phyloP scores from a whole-genome alignment of 2,329 filamentous ascomycete species.

The Pyrenochaeta sp. region DNA sequence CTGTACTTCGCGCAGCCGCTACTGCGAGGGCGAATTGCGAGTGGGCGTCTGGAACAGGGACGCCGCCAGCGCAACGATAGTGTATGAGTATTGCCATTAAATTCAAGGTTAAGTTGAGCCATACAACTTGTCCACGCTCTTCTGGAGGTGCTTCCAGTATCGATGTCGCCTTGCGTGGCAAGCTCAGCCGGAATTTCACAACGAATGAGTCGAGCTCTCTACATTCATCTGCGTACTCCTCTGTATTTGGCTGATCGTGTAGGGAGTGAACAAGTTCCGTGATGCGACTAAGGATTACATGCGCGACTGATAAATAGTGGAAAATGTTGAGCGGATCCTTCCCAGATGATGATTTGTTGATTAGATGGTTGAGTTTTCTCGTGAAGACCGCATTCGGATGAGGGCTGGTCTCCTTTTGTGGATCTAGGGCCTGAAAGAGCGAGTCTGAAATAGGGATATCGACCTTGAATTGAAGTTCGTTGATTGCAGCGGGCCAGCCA shows the following conservation, averaged over 20 bases:
- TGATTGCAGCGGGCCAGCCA: conserved; percentile 38
- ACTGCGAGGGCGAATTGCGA: conserved; percentile 26
- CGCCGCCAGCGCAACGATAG: conserved; percentile 17
- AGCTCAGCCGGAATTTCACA: conserved; percentile 35
- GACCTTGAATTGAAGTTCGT: conserved; percentile 42
- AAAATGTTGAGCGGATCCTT: conserved; percentile 27
- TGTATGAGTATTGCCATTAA: conserved; percentile 35
- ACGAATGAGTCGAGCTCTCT: conserved; percentile 32
- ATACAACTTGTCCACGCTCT: conserved; percentile 30
- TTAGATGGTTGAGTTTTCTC: conserved; percentile 28
- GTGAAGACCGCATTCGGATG: conserved; percentile 27
- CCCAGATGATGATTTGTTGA: conserved; percentile 13
- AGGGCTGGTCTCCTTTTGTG: neutral
- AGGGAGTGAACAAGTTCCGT: conserved; percentile 39
- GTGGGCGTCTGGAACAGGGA: neutral
- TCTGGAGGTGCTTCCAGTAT: conserved; percentile 27
- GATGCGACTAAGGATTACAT: conserved; percentile 39
- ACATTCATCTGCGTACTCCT: conserved; percentile 34
- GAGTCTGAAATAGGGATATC: conserved; percentile 36
- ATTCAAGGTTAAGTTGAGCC: conserved; percentile 37
- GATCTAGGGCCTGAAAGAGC: conserved; percentile 29
- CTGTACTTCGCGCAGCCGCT: conserved; percentile 34
- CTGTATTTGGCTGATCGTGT: conserved; percentile 28
- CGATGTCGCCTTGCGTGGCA: conserved; percentile 33
- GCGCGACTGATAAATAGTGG: conserved; percentile 33